Evolutionary conservation across 345 rosid species (phyloP).

Genomic region (Carallia brachiata): DNA sequence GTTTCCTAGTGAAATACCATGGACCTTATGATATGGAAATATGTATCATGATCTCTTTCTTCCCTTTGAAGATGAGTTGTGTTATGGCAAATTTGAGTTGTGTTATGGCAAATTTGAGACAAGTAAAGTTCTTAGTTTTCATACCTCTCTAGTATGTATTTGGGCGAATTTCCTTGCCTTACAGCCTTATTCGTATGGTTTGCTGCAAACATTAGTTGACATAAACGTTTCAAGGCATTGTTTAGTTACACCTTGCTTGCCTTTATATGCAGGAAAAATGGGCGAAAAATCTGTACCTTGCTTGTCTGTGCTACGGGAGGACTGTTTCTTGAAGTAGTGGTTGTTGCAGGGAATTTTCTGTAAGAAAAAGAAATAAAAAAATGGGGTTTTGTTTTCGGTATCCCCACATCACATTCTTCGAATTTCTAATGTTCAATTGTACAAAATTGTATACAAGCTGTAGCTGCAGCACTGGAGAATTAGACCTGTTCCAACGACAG

Average conservation of each 20-base stretch:
- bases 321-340: conserved; percentile 31
- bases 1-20: no score
- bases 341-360: background rate
- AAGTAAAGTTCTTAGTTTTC: background rate
- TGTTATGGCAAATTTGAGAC: background rate
- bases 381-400: background rate
- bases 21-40: no score
- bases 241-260: background rate
- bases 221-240: background rate
- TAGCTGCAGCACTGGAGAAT: background rate
- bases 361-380: background rate
- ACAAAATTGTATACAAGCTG: conserved; percentile 14
- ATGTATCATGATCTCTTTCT: no score
- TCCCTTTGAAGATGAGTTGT: no score
- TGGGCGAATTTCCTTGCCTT: background rate
- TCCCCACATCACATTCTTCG: no score
- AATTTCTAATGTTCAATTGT: conserved; percentile 16
- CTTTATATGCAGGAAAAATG: conserved; percentile 36
- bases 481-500: background rate
- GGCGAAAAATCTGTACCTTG: conserved; percentile 39
- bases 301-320: conserved; percentile 40
- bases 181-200: no score
- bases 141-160: background rate
- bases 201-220: no score
- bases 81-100: no score